These are phyloP conservation scores for Pleurotus platypus DNA, from an alignment of 768 basidiomycete genomes.

Conservation along the genomic window DNA sequence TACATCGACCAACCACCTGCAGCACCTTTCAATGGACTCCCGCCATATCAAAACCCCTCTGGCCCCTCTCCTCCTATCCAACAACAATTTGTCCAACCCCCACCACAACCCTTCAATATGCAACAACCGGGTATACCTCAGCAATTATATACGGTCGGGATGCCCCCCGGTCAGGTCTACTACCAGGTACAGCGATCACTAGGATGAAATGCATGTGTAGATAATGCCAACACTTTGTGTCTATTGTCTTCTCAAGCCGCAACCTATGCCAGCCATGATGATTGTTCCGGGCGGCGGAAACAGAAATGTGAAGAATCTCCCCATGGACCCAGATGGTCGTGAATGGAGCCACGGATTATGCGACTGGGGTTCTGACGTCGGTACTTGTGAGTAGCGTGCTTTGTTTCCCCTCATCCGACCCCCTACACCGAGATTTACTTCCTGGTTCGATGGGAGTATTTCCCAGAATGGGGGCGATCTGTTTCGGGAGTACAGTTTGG, in stretches of 20 bases:
- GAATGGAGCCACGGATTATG: conserved; percentile 25
- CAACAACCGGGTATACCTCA: background rate
- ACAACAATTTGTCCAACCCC: background rate
- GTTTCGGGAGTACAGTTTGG: too few relatives aligned
- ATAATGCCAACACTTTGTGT: too few relatives aligned
- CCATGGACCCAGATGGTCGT: conserved; percentile 19
- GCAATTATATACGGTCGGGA: background rate
- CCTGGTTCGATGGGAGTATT: too few relatives aligned
- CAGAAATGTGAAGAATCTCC: conserved; percentile 23
- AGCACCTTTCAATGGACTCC: background rate
- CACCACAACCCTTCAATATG: background rate
- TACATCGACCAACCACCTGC: background rate
- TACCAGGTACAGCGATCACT: background rate
- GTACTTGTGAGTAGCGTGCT: conserved; percentile 17
- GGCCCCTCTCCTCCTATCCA: background rate
- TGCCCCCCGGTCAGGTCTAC: background rate
- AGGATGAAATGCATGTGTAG: background rate
- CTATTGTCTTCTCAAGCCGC: conserved; percentile 12
- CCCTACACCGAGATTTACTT: too few relatives aligned
- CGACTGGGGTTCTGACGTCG: conserved; percentile 17
- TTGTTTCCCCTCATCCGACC: too few relatives aligned
- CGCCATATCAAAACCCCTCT: background rate
- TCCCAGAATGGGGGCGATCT: too few relatives aligned
- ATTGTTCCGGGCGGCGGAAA: conserved; percentile 16
- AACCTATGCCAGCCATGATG: conserved; percentile 18